Evolutionary conservation across 2,329 filamentous ascomycete species (phyloP).

Genomic region (Pseudogymnoascus sp.): DNA sequence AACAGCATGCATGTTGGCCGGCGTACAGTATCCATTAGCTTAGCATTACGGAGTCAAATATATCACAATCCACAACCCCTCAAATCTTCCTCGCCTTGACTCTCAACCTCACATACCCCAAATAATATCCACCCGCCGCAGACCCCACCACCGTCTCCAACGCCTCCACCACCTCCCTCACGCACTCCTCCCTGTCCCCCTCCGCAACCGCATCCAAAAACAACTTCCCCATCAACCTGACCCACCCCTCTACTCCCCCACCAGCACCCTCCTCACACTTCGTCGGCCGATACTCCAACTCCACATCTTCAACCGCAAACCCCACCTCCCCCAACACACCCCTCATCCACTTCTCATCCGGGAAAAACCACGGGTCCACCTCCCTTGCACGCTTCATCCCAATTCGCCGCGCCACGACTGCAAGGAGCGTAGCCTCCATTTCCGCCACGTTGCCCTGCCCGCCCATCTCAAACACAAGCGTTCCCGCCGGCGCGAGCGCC

Average conservation of each 20-base stretch:
- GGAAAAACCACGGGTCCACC: slow-evolving; percentile 63
- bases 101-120: slow-evolving; percentile 47
- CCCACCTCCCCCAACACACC: slow-evolving; percentile 30
- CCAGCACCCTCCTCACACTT: slow-evolving; percentile 42
- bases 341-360: slow-evolving; percentile 51
- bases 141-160: slow-evolving; percentile 46
- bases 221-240: slow-evolving; percentile 52
- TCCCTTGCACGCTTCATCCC: slow-evolving; percentile 40
- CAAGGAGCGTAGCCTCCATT: slow-evolving; percentile 49
- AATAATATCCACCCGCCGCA: slow-evolving; percentile 49
- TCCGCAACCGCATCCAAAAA: slow-evolving; percentile 47
- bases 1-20: background rate
- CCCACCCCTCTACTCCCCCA: slow-evolving; percentile 58
- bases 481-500: slow-evolving; percentile 46
- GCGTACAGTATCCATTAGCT: background rate
- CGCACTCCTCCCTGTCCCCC: slow-evolving; percentile 40
- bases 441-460: slow-evolving; percentile 61
- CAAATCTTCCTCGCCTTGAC: slow-evolving; percentile 36
- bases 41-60: background rate
- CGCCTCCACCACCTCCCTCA: slow-evolving; percentile 46
- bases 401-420: slow-evolving; percentile 43
- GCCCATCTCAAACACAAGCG: slow-evolving; percentile 63
- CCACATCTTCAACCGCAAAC: slow-evolving; percentile 36
- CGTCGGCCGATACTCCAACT: slow-evolving; percentile 59
- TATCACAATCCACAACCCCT: background rate